A percentile compares a stretch with the other conserved stretches of the same genome.
Conservation (phyloP, 345 rosid genomes). For the Salix arbutifolia region DNA sequence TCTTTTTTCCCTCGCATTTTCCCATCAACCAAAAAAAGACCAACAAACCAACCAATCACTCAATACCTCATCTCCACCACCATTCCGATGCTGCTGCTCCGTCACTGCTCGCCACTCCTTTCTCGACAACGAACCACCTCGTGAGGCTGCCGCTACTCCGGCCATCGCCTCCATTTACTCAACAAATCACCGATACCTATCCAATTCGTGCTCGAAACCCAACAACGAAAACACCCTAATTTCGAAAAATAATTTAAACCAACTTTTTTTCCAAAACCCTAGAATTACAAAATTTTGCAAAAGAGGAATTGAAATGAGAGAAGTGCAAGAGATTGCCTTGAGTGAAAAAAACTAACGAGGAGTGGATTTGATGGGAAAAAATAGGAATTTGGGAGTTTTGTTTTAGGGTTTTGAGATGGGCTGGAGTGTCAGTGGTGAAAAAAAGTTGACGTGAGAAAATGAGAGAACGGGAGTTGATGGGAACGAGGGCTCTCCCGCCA, state of each 20-base stretch:
- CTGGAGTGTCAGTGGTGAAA: conserved; percentile 21
- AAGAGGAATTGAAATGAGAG: neutral
- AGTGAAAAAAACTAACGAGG: neutral
- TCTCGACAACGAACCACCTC: conserved; percentile 61
- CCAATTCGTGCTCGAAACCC: conserved; percentile 13
- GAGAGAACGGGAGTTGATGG: conserved; percentile 28
- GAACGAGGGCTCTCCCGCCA: conserved; percentile 34
- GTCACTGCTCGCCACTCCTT: conserved; percentile 97
- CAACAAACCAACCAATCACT: neutral
- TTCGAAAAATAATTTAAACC: neutral
- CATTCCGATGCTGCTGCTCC: conserved; percentile 58
- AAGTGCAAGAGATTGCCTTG: neutral
- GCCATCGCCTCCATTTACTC: conserved; percentile 83
- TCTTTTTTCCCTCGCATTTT: neutral
- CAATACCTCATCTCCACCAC: conserved; percentile 45
- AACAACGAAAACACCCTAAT: conserved; percentile 2
- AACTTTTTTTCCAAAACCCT: conserved; percentile 21
- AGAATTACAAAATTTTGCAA: conserved; percentile 14
- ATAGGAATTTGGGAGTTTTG: neutral
- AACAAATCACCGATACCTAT: conserved; percentile 17
- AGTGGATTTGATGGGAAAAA: too few relatives aligned
- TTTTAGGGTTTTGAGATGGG: conserved; percentile 27
- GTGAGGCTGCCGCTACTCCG: conserved; percentile 49
- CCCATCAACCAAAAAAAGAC: neutral
- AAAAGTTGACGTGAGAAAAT: conserved; percentile 7